Evolutionary conservation across 148 eudicot genomes (phyloP).

Genomic region (Diospyros kaki): DNA sequence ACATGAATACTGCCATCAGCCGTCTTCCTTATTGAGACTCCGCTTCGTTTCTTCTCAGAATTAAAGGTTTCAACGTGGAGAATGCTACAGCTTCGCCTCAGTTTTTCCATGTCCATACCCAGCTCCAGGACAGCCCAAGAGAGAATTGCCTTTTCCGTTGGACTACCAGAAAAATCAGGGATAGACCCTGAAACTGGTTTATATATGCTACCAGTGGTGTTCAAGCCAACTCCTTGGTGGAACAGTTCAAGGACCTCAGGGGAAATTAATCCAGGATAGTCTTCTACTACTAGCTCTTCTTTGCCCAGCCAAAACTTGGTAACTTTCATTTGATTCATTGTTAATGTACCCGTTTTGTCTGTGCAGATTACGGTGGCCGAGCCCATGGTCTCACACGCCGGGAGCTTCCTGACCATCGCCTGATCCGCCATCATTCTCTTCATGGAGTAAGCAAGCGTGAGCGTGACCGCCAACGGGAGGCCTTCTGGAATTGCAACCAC

Average conservation of each 20-base stretch:
- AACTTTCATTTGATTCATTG: constrained; percentile 77
- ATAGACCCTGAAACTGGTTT: constrained; percentile 31
- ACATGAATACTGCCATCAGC: constrained; percentile 37
- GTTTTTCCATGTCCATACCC: constrained; percentile 53
- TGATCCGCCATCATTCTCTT: constrained; percentile 88
- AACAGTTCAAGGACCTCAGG: constrained; percentile 36
- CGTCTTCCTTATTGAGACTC: constrained; percentile 44
- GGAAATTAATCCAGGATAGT: constrained; percentile 18
- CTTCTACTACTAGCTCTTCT: constrained; percentile 27
- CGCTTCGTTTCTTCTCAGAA: constrained; percentile 78
- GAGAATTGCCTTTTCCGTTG: constrained; percentile 85
- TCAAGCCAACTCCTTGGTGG: constrained; percentile 66
- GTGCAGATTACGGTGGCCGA: constrained; percentile 86
- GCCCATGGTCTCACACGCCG: constrained; percentile 95
- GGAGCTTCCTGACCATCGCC: constrained; percentile 86
- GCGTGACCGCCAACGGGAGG: constrained; percentile 80
- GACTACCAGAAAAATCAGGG: constrained; percentile 70
- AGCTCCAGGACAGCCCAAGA: constrained; percentile 69
- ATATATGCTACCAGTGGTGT: constrained; percentile 67
- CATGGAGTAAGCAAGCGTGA: constrained; percentile 88
- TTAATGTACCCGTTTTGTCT: constrained; percentile 81
- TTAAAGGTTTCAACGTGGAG: constrained; percentile 74
- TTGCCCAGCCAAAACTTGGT: constrained; percentile 67
- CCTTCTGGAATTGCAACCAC: constrained; percentile 94
- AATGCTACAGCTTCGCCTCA: constrained; percentile 40